A percentile compares a stretch with the other conserved stretches of the same genome.
phyloP scores from a whole-genome alignment of 1,284 basidiomycete species.

The Ganoderma leucocontextum region DNA sequence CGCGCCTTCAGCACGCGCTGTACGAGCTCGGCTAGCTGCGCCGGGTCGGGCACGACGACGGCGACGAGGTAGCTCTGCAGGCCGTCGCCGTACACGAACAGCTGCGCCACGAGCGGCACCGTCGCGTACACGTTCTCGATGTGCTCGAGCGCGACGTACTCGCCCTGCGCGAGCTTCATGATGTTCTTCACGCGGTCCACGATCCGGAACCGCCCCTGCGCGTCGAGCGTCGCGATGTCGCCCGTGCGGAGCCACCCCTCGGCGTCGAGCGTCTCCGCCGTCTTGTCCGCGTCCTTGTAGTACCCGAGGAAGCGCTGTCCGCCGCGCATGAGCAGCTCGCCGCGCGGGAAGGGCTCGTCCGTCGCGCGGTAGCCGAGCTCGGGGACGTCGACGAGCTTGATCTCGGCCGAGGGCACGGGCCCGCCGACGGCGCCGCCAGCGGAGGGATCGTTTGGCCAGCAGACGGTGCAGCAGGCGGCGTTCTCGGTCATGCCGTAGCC shows the following conservation, averaged over 20 bases:
- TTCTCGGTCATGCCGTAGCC: conserved; percentile 89
- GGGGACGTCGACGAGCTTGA: conserved; percentile 91
- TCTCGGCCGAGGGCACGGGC: conserved; percentile 75
- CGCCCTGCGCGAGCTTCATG: conserved; percentile 95
- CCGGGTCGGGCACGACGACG: conserved; percentile 84
- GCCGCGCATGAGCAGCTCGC: conserved; percentile 86
- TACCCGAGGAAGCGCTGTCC: conserved; percentile 70
- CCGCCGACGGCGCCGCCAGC: conserved; percentile 83
- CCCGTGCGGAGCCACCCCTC: conserved; percentile 95
- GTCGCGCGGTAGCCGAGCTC: conserved; percentile 88
- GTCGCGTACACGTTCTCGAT: conserved; percentile 86
- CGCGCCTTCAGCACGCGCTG: conserved; percentile 62
- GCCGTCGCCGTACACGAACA: conserved; percentile 89
- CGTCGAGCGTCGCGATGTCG: conserved; percentile 88
- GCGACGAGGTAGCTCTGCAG: conserved; percentile 87
- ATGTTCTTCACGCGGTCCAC: conserved; percentile 98
- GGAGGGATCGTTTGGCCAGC: conserved; percentile 63
- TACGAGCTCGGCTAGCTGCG: conserved; percentile 69
- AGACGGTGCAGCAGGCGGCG: conserved; percentile 63
- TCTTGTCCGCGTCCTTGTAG: conserved; percentile 83
- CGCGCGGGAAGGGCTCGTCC: conserved; percentile 92
- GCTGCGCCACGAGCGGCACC: conserved; percentile 75
- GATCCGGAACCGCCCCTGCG: conserved; percentile 85
- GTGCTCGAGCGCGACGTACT: conserved; percentile 98
- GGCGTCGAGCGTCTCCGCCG: conserved; percentile 67